phyloP scores from a whole-genome alignment of 306 rosid genomes.

The Lathyrus oleraceus region DNA sequence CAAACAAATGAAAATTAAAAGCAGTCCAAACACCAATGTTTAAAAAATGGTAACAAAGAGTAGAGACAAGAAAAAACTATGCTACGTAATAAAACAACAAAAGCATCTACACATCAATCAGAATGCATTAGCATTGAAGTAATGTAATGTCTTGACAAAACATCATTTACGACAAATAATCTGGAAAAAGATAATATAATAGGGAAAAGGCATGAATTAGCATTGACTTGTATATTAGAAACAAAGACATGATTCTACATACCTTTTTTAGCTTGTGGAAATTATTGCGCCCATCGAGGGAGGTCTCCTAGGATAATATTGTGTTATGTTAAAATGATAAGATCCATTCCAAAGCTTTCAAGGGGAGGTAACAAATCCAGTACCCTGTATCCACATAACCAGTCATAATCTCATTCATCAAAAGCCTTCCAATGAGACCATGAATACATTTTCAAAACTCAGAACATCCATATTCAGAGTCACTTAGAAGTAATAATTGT shows the following conservation, averaged over 20 bases:
- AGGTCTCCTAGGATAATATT: constrained; percentile 85
- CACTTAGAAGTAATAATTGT: background rate
- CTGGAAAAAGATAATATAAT: background rate
- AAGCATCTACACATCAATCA: constrained; percentile 15
- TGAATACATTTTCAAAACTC: constrained; percentile 36
- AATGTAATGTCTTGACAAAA: constrained; percentile 7
- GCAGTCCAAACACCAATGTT: constrained; percentile 7
- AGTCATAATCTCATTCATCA: constrained; percentile 98
- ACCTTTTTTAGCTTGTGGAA: constrained; percentile 93
- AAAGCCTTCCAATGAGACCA: constrained; percentile 97
- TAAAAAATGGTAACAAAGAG: background rate
- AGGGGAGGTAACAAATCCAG: constrained; percentile 81
- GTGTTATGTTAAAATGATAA: constrained; percentile 90
- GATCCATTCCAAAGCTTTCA: constrained; percentile 97
- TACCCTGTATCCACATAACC: constrained; percentile 98
- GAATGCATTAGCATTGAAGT: constrained; percentile 30
- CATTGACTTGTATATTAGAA: constrained; percentile 17
- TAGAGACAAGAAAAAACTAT: background rate
- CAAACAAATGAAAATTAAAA: constrained; percentile 27
- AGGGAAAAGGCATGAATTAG: constrained; percentile 2
- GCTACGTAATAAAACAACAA: constrained; percentile 13
- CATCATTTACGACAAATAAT: constrained; percentile 9
- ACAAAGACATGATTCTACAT: constrained; percentile 25
- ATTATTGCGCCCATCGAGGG: constrained; percentile 94
- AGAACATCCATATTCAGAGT: background rate